Base-by-base conservation (phyloP, 2,329 filamentous ascomycete species). In the Ceratocystiopsis sp. region DNA sequence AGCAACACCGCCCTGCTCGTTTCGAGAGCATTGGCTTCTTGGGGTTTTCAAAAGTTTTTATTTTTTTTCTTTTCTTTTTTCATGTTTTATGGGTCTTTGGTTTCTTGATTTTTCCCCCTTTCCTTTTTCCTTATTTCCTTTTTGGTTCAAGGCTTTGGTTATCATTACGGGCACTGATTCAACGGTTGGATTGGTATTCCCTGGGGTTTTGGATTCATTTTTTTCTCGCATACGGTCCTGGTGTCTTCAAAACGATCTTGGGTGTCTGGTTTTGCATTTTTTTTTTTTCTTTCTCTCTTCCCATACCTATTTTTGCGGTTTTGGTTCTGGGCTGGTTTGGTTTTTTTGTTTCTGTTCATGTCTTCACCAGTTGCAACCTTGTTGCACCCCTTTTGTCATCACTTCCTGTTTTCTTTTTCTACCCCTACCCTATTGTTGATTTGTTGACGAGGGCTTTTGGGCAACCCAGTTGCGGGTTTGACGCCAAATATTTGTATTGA, bases 211-310 rank as follows among this genome's bases (percentile, higher is more conserved):
- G 39, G 21, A 14, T 18, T 36, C 34, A 35, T 37, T 43, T 19
- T 16, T 40, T 17, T 37, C 19, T 39, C 12, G n/a, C 35, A 14
- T 35, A 21, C 21, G 21, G 21, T 21, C 21, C 8, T 21, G 21
- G 21, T 21, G 21, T 21, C 21, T 4, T 21, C 21, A 21, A 21
- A 21, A 21, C 32, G 18, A 18, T 29, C 17, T 38, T 13, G 6
- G 3, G n/a, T 7, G 16, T 17, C n/a, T 18, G 21, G 14, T 42
- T 35, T 42, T 25, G 19, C 48, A 47, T 53, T 51, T 43, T 49
- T 50, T 48, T 46, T 36, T 48, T 41, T 50, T 47, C 40, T 50
- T 48, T 47, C 46, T 37, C 53, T 51, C 51, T 46, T 45, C 21
- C 21, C 21, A 21, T 21, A 21, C 21, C 21, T 21, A 21, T 21